Conservation (phyloP, 1,284 basidiomycete species). For the Melampsora larici-populina region DNA sequence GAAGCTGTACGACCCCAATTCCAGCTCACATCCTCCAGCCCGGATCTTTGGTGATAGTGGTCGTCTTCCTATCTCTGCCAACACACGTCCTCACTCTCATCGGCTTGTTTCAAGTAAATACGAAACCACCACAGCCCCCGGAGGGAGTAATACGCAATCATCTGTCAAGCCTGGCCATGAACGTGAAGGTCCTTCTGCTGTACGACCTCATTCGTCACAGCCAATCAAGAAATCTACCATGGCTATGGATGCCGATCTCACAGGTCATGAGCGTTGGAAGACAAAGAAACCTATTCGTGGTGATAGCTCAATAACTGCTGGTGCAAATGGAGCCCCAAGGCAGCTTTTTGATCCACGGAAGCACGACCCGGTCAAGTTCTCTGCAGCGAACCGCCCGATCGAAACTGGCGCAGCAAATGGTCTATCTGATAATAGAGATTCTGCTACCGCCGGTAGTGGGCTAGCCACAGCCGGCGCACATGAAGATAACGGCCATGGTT, state of each 20-base stretch:
- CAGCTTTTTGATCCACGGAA: conserved; percentile 75
- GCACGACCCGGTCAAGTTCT: conserved; percentile 76
- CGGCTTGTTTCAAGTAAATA: conserved; percentile 1
- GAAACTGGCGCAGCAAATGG: conserved; percentile 57
- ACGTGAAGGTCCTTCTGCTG: conserved; percentile 6
- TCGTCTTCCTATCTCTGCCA: not conserved
- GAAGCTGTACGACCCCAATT: conserved; percentile 29
- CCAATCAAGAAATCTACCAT: not conserved
- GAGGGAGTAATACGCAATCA: not conserved
- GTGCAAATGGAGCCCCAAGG: conserved; percentile 9
- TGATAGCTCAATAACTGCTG: not conserved
- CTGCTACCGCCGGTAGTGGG: conserved; percentile 57
- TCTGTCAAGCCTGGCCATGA: conserved; percentile 5
- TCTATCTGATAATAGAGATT: conserved; percentile 71
- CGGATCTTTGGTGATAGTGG: not conserved
- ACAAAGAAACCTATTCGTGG: conserved; percentile 21
- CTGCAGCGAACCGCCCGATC: conserved; percentile 46
- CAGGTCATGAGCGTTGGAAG: conserved; percentile 33
- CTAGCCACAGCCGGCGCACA: conserved; percentile 48
- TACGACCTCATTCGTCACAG: conserved; percentile 21
- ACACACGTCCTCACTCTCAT: not conserved
- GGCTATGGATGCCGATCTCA: not conserved
- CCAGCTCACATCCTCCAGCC: conserved; percentile 9
- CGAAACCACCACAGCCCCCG: too few species aligned
- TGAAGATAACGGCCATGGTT: conserved; percentile 54